phyloP scores from a whole-genome alignment of 1,139 yeast genomes.

The Tardiomyces blankii region DNA sequence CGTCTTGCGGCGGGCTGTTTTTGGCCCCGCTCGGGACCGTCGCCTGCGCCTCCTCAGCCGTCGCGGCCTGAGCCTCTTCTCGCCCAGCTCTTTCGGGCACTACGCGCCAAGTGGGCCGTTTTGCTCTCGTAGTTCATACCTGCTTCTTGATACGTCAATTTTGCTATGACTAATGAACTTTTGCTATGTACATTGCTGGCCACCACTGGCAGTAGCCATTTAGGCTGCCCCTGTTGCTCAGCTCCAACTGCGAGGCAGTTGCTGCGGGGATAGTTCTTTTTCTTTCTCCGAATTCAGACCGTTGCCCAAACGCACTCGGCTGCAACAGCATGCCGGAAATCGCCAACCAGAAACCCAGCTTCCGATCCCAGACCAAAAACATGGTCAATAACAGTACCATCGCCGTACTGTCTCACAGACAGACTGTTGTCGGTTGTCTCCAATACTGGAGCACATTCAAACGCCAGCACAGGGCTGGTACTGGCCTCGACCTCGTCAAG shows the following conservation, averaged over 20 bases:
- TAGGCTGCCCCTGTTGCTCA: too few species aligned
- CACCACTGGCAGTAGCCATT: too few species aligned
- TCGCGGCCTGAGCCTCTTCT: background rate
- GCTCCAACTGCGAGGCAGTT: too few species aligned
- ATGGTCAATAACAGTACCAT: constrained; percentile 9
- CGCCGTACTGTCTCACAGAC: constrained; percentile 6
- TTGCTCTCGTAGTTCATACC: background rate
- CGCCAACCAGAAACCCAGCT: constrained; percentile 22
- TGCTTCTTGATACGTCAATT: background rate
- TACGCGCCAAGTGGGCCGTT: background rate
- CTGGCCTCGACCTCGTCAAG: background rate
- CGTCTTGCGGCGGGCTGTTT: background rate
- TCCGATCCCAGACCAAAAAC: constrained; percentile 26
- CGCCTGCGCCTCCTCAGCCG: background rate
- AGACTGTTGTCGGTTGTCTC: constrained; percentile 8
- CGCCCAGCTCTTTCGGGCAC: background rate
- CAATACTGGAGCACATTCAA: constrained; percentile 16
- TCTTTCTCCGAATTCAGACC: too few species aligned
- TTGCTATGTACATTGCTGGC: too few species aligned
- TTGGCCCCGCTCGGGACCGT: background rate
- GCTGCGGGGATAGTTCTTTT: too few species aligned
- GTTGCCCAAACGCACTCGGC: constrained; percentile 13
- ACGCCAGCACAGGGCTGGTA: constrained; percentile 4
- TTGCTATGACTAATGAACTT: too few species aligned
- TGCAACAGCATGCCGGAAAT: constrained; percentile 20